Evolutionary conservation across 2,329 filamentous ascomycete genomes (phyloP).

Genomic region (Simplicillium aogashimaense): DNA sequence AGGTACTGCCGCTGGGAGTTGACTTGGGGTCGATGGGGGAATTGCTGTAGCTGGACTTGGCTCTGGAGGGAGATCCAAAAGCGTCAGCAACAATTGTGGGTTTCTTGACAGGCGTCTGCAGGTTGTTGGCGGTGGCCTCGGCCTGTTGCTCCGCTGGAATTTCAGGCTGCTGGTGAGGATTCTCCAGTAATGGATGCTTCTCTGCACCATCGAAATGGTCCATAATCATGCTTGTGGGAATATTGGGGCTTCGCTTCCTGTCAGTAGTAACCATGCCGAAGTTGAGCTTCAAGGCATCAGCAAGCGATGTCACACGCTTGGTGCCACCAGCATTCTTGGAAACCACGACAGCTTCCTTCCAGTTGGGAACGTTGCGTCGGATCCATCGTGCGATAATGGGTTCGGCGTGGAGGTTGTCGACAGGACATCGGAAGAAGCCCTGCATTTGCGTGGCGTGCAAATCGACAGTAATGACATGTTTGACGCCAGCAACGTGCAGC

Average conservation of each 20-base stretch:
- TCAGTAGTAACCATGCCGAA: conserved; percentile 95
- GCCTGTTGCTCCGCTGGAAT: not conserved
- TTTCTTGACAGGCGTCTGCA: conserved; percentile 1
- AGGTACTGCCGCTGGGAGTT: conserved; percentile 6
- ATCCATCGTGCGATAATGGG: conserved; percentile 95
- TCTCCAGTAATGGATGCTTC: conserved; percentile 31
- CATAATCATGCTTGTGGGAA: conserved; percentile 72
- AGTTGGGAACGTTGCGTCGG: conserved; percentile 73
- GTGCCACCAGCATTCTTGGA: conserved; percentile 98
- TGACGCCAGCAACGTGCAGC: conserved; percentile 84
- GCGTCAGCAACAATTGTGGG: conserved; percentile 3
- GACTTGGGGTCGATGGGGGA: conserved; percentile 2
- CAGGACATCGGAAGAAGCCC: conserved; percentile 95
- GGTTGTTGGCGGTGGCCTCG: not conserved
- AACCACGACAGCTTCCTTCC: conserved; percentile 88
- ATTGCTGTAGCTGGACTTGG: not conserved
- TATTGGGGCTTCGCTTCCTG: conserved; percentile 51
- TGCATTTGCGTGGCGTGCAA: conserved; percentile 98
- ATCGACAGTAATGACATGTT: conserved; percentile 96
- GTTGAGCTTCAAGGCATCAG: conserved; percentile 92
- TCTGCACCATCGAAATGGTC: conserved; percentile 54
- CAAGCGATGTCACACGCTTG: conserved; percentile 91
- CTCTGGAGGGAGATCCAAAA: conserved; percentile 4
- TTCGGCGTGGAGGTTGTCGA: conserved; percentile 95
- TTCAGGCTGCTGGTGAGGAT: conserved; percentile 7